Evolutionary conservation across 108 stramenopile species (phyloP).

Genomic region (Poteriospumella lacustris): DNA sequence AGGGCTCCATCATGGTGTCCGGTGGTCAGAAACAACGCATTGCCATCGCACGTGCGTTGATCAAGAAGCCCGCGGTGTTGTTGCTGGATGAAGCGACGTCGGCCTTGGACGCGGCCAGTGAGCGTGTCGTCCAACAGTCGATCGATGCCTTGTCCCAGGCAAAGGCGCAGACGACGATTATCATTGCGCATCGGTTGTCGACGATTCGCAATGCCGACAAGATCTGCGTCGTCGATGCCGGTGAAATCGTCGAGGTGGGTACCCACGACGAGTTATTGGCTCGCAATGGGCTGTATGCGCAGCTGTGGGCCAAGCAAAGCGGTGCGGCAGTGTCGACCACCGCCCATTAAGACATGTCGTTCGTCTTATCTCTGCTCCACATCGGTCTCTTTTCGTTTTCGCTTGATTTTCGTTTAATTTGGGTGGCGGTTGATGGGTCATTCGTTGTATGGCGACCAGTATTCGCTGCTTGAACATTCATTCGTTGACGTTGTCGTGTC

Average conservation of each 20-base stretch:
- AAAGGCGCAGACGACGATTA: slow-evolving; percentile 83
- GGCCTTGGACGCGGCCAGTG: slow-evolving; percentile 88
- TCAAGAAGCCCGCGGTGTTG: slow-evolving; percentile 65
- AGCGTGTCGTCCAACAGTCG: too few species aligned
- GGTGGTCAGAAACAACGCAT: slow-evolving; percentile 60
- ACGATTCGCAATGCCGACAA: slow-evolving; percentile 84
- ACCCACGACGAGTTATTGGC: slow-evolving; percentile 33
- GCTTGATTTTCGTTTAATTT: too few species aligned
- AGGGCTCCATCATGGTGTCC: slow-evolving; percentile 42
- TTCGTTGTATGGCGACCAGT: too few species aligned
- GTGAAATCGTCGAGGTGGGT: slow-evolving; percentile 43
- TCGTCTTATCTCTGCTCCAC: too few species aligned
- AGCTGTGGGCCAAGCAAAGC: slow-evolving; percentile 16
- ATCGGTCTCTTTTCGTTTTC: too few species aligned
- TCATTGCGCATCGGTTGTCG: slow-evolving; percentile 87
- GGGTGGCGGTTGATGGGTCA: too few species aligned
- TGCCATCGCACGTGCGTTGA: slow-evolving; percentile 75
- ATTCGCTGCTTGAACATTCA: too few species aligned
- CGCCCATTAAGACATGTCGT: too few species aligned
- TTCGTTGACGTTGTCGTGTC: too few species aligned
- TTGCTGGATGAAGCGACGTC: slow-evolving; percentile 72
- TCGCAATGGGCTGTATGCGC: background rate
- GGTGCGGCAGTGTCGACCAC: too few species aligned
- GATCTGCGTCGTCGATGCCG: slow-evolving; percentile 70
- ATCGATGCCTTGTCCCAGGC: too few species aligned